Percentiles rank a stretch among this genome's conserved stretches.
Evolutionary conservation across 2,329 filamentous ascomycete species (phyloP).

Genomic region (Fusarium albosuccineum): DNA sequence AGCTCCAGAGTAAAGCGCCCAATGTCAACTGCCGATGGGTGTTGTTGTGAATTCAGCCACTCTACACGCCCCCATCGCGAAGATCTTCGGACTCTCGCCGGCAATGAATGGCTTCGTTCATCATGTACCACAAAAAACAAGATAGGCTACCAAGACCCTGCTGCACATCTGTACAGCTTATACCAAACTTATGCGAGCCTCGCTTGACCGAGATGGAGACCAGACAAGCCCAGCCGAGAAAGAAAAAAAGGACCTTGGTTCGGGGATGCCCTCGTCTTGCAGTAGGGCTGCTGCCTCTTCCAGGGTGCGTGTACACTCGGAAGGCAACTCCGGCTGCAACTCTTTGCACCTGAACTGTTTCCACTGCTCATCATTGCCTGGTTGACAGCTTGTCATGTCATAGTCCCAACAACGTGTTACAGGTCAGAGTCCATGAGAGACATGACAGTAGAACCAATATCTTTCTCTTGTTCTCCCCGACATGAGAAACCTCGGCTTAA

Average conservation of each 20-base stretch:
- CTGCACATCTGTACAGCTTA: neutral
- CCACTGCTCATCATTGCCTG: no score
- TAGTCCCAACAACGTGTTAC: no score
- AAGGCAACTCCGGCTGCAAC: slow-evolving; percentile 1
- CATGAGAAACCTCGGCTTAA: no score
- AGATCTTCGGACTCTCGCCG: no score
- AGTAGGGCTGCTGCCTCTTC: neutral
- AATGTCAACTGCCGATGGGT: no score
- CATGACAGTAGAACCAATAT: slow-evolving; percentile 4
- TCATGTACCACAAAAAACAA: neutral
- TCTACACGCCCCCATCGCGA: no score
- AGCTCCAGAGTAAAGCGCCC: no score
- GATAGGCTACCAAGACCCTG: neutral
- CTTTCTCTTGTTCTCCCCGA: no score
- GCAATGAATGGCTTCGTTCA: neutral
- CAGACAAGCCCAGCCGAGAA: no score
- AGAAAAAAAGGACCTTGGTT: neutral
- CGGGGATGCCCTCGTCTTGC: neutral
- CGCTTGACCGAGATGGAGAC: neutral
- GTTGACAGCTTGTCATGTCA: no score
- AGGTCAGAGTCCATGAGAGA: neutral
- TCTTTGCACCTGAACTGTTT: no score
- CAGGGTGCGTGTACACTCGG: neutral
- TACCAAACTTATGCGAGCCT: neutral
- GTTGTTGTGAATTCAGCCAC: no score